Conservation (phyloP, 257 asterid genomes). For the Plantago ovata region DNA sequence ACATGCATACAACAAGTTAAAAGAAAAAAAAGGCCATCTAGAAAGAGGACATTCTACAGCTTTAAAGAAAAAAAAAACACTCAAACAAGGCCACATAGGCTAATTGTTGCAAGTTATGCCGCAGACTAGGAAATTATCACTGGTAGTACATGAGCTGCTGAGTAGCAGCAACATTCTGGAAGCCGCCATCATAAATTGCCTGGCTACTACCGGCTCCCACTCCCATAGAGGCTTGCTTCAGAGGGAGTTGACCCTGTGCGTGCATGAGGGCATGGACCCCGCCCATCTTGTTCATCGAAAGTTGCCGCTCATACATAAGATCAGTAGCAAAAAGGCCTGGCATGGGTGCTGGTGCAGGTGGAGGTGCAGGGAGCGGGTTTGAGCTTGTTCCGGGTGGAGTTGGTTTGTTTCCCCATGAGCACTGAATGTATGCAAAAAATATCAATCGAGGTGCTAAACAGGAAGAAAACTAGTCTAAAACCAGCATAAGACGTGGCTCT, state of each 20-base stretch:
- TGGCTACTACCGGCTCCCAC: conserved; percentile 79
- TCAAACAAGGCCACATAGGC: conserved; percentile 18
- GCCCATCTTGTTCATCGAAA: conserved; percentile 75
- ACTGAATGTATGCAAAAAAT: conserved; percentile 30
- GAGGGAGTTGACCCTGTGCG: conserved; percentile 50
- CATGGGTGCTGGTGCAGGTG: conserved; percentile 61
- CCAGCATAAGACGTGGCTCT: too few relatives aligned
- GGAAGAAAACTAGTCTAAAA: too few relatives aligned
- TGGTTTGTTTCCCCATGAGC: conserved; percentile 98
- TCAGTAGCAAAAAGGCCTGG: conserved; percentile 60
- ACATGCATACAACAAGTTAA: background rate
- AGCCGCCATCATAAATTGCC: conserved; percentile 90
- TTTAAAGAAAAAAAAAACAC: conserved; percentile 19
- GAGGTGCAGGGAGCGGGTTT: conserved; percentile 90
- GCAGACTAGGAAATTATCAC: background rate
- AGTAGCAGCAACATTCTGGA: conserved; percentile 69
- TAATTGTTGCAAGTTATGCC: conserved; percentile 1
- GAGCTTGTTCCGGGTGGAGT: conserved; percentile 86
- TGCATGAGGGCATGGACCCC: conserved; percentile 58
- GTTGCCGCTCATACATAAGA: conserved; percentile 70
- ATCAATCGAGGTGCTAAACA: background rate
- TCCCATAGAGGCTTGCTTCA: conserved; percentile 63
- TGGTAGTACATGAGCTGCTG: conserved; percentile 82
- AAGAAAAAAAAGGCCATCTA: conserved; percentile 7
- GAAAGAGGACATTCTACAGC: conserved; percentile 29